Conservation (phyloP, 2,329 filamentous ascomycete species). For the Aspergillus bombycis region DNA sequence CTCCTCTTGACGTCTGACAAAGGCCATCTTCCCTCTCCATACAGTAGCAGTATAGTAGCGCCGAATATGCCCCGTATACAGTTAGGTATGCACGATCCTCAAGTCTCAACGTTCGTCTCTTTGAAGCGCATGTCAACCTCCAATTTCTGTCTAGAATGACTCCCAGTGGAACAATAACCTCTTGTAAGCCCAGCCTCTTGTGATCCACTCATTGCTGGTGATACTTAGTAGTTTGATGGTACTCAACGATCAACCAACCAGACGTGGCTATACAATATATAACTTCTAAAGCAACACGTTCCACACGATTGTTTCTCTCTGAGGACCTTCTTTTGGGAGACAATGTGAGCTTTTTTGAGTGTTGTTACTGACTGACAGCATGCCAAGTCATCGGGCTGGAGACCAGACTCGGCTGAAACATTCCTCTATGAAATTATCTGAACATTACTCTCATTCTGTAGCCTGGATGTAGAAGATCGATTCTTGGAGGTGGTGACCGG, state of each 20-base stretch:
- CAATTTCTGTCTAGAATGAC: background rate
- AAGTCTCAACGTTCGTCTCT: background rate
- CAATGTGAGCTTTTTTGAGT: background rate
- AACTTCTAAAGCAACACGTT: too few relatives aligned
- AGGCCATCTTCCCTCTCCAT: background rate
- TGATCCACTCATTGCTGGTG: too few relatives aligned
- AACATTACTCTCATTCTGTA: background rate
- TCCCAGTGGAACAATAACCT: background rate
- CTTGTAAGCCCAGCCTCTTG: background rate
- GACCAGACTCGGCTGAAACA: background rate
- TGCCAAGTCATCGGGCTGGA: background rate
- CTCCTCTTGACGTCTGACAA: background rate
- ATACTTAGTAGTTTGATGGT: too few relatives aligned
- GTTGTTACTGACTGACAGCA: background rate
- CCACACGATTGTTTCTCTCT: background rate
- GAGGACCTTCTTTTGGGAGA: background rate
- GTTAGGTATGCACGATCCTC: background rate
- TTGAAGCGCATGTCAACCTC: background rate
- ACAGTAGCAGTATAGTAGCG: background rate
- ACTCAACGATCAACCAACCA: too few relatives aligned
- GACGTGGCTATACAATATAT: too few relatives aligned
- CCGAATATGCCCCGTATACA: background rate
- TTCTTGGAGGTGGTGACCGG: background rate
- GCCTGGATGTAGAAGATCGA: background rate
- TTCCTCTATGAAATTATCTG: background rate